A percentile compares a stretch with the other conserved stretches of the same genome.
These are phyloP conservation scores for Candida krabiensis DNA, from an alignment of 805 yeast species.

Conservation along the genomic window DNA sequence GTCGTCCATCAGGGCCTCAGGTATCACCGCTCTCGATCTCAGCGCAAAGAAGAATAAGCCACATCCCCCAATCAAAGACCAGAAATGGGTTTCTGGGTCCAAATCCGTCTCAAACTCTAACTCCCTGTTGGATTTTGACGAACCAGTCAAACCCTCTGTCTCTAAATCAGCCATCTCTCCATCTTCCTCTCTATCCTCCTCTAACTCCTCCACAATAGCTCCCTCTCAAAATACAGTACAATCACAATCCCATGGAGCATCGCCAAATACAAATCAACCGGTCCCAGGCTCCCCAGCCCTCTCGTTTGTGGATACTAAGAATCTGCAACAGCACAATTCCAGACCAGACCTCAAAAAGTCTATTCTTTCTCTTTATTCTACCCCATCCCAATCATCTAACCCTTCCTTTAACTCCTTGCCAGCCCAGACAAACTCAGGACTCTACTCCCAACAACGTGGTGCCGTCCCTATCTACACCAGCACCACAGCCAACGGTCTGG, in stretches of 20 bases:
- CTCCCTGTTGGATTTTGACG: constrained; percentile 9
- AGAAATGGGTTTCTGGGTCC: too few species aligned
- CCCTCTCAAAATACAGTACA: constrained; percentile 9
- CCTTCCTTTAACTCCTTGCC: constrained; percentile 17
- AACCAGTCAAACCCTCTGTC: background rate
- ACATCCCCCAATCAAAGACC: background rate
- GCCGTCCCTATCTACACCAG: constrained; percentile 1
- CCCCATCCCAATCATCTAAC: constrained; percentile 41
- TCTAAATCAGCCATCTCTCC: background rate
- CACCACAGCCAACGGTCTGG: constrained; percentile 2
- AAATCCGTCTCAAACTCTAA: background rate
- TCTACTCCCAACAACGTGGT: background rate
- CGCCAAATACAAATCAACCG: constrained; percentile 3
- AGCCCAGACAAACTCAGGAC: background rate
- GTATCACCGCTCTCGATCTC: constrained; percentile 2
- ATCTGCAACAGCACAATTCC: constrained; percentile 21
- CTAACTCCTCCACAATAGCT: background rate
- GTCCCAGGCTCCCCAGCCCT: constrained; percentile 6
- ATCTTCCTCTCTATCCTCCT: background rate
- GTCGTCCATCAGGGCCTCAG: constrained; percentile 30
- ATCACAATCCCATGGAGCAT: constrained; percentile 6
- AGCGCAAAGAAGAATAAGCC: background rate
- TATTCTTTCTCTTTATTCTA: constrained; percentile 81
- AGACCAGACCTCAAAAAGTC: constrained; percentile 92
- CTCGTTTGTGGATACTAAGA: constrained; percentile 5